phyloP scores from a whole-genome alignment of 2,329 filamentous ascomycete genomes.

The Fusarium heterosporum region DNA sequence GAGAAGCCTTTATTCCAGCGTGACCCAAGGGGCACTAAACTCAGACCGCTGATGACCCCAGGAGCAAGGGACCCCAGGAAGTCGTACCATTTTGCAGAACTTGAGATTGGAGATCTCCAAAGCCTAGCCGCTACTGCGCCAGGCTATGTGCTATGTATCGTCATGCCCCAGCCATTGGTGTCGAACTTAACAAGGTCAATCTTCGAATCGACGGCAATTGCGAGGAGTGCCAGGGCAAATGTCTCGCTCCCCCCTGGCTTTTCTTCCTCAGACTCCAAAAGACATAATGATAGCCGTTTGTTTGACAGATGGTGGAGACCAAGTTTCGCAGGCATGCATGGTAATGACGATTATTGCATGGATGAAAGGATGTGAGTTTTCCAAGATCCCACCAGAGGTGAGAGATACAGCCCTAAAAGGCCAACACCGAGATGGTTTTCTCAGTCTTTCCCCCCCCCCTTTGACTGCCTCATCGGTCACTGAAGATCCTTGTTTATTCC shows the following conservation, averaged over 20 bases:
- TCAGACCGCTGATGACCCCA: conserved; percentile 43
- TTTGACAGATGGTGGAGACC: conserved; percentile 1
- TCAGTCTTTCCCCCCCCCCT: conserved; percentile 17
- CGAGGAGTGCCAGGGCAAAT: conserved; percentile 21
- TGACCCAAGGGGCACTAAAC: conserved; percentile 36
- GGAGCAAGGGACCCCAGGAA: conserved; percentile 39
- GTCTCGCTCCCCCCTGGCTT: conserved; percentile 33
- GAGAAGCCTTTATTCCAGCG: conserved; percentile 30
- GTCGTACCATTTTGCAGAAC: conserved; percentile 47
- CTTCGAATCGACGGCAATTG: conserved; percentile 31
- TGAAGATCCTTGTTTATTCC: conserved; percentile 37
- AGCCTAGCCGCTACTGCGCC: conserved; percentile 44
- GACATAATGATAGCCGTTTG: conserved; percentile 2
- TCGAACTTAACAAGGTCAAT: conserved; percentile 34
- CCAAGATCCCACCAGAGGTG: conserved; percentile 27
- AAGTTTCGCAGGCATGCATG: not conserved
- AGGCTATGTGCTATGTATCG: conserved; percentile 28
- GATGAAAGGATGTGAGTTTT: conserved; percentile 26
- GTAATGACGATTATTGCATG: conserved; percentile 22
- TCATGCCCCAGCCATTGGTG: conserved; percentile 43
- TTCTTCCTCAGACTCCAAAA: conserved; percentile 2
- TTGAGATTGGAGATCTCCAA: conserved; percentile 49
- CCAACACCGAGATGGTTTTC: conserved; percentile 37
- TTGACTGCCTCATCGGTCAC: conserved; percentile 39
- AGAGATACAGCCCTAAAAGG: conserved; percentile 37